Evolutionary conservation across 164 flowering plant species (phyloP).

Genomic region (Chimonanthus salicifolius): DNA sequence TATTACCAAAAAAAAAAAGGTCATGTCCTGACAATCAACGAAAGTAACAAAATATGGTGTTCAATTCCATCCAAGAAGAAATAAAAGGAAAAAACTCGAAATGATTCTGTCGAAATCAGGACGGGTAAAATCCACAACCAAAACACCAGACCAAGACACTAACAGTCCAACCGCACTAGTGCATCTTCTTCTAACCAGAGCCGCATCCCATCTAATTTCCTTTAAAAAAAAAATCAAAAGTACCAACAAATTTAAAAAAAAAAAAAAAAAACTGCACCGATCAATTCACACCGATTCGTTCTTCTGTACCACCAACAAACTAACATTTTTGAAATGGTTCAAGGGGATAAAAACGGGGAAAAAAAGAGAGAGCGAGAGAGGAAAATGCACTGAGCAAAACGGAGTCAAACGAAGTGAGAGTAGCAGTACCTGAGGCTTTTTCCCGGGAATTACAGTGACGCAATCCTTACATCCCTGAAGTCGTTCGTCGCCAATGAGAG

Average conservation of each 20-base stretch:
- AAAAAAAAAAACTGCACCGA: not conserved
- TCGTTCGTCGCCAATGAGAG: constrained; percentile 82
- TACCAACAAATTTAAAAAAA: not conserved
- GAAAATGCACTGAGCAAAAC: too few relatives aligned
- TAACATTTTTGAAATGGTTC: not conserved
- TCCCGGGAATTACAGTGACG: constrained; percentile 64
- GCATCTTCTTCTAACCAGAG: not conserved
- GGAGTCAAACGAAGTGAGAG: not conserved
- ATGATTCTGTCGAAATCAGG: not conserved
- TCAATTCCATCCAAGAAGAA: not conserved
- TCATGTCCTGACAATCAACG: not conserved
- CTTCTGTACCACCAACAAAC: not conserved
- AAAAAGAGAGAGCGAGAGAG: not conserved
- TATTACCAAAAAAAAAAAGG: not conserved
- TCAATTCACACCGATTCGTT: not conserved
- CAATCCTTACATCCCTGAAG: constrained; percentile 95
- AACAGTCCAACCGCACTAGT: not conserved
- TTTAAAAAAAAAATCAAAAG: not conserved
- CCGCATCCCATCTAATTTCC: not conserved
- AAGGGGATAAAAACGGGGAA: not conserved
- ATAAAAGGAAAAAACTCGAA: too few relatives aligned
- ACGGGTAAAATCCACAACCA: not conserved
- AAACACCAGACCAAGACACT: not conserved
- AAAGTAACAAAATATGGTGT: too few relatives aligned
- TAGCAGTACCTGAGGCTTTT: constrained; percentile 73